Evolutionary conservation across 2,329 filamentous ascomycete genomes (phyloP).

Genomic region (Fusarium tuaranense): DNA sequence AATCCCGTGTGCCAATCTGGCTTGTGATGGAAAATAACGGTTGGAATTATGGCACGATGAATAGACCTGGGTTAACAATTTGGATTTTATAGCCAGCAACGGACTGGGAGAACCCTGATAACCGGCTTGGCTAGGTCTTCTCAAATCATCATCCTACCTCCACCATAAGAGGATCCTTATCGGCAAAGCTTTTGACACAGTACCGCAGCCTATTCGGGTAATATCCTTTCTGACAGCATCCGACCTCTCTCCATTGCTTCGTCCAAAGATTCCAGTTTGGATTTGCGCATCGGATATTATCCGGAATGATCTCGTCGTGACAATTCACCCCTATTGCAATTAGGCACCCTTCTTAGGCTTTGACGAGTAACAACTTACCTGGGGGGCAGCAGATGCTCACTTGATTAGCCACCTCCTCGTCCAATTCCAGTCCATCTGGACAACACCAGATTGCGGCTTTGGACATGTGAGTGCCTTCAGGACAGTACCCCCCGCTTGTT

Average conservation of each 20-base stretch:
- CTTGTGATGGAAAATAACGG: too few relatives aligned
- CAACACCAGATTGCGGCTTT: conserved; percentile 16
- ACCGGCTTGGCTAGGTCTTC: too few relatives aligned
- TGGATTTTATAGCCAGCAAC: too few relatives aligned
- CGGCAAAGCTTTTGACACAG: conserved; percentile 4
- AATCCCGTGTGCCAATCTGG: too few relatives aligned
- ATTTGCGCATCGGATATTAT: conserved; percentile 17
- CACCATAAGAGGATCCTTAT: not conserved
- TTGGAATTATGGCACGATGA: too few relatives aligned
- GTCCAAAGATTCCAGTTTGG: conserved; percentile 24
- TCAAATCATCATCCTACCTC: not conserved
- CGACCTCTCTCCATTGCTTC: conserved; percentile 13
- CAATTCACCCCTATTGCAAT: conserved; percentile 17
- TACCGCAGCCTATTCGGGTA: conserved; percentile 17
- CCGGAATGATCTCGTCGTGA: conserved; percentile 5
- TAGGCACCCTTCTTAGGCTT: not conserved
- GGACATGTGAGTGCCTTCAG: conserved; percentile 12
- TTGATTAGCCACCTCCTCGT: not conserved
- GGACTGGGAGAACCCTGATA: too few relatives aligned
- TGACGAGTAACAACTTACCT: not conserved
- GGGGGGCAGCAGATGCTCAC: conserved; percentile 29
- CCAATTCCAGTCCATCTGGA: conserved; percentile 21
- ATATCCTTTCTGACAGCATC: conserved; percentile 24
- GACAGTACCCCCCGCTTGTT: conserved; percentile 12
- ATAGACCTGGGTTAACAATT: too few relatives aligned